Evolutionary conservation across 164 flowering plant species (phyloP), one percentile per base, ranked within the genome.

Genomic region (Kalanchoe fedtschenkoi): DNA sequence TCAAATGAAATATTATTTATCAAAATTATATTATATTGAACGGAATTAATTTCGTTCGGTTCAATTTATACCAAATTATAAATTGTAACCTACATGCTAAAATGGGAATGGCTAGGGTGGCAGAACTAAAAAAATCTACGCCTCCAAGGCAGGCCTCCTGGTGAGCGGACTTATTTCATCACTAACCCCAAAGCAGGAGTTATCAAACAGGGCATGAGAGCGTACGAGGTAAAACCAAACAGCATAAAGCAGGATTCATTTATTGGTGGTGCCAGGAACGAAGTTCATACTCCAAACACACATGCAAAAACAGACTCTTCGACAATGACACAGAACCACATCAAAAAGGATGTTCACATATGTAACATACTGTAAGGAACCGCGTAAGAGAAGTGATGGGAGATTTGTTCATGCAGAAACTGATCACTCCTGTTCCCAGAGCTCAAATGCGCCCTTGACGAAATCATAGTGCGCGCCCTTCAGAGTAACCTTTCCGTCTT

Each of bases 401-500:
- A n/a, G 28, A 51, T 24, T 29, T 10, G 5, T 29, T 51, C 26
- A 13, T 51, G 56, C 56, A 51, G 14, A 51, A 26, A 26, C 30
- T 10, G 15, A 0, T 24, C 10, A 47, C 55, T 47, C 30, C 30
- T 10, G 26, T 47, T 70, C 60, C 82, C 82, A 81, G 30, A 77
- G 68, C 60, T 81, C 81, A n/a, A 81, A 77, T 0, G 35, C 41
- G 19, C 83, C 83, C 1, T 77, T 70, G 22, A 81, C 75, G 43
- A 81, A 81, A 67, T 81, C 76, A 55, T 81, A 81, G 47, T 81
- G 80, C 15, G 76, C 81, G 5, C 85, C 85, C 60, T 72, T 77
- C 41, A 81, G 46, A n/a, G 68, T 47, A 4, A 79, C 26, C 0
- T 56, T 65, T 9, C 73, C 72, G 58, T 72, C 77, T 62, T 58